These are phyloP conservation scores for Didymella glomerata DNA, from an alignment of 2,329 filamentous ascomycete genomes.

Conservation along the genomic window DNA sequence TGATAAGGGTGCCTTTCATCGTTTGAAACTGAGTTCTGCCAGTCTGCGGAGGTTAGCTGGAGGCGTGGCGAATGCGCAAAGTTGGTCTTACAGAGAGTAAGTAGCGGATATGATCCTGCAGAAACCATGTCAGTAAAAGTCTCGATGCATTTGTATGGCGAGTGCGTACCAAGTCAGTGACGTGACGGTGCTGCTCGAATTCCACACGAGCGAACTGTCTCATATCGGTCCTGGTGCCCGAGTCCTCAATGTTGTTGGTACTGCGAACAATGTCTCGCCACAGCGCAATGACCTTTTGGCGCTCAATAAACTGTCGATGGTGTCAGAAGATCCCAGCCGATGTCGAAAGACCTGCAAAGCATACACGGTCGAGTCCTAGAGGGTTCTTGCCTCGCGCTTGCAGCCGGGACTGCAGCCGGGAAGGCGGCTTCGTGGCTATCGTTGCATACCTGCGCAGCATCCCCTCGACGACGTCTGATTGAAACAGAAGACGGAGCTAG, in stretches of 20 bases:
- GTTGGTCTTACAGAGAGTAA: constrained; percentile 53
- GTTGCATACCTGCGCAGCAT: constrained; percentile 49
- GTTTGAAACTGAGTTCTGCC: constrained; percentile 61
- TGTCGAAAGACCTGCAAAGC: not conserved
- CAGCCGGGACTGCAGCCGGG: constrained; percentile 45
- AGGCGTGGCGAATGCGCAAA: not conserved
- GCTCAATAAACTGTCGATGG: constrained; percentile 57
- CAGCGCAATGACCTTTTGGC: constrained; percentile 56
- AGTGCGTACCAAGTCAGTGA: constrained; percentile 56
- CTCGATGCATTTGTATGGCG: not conserved
- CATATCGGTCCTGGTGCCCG: constrained; percentile 53
- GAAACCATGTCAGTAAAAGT: constrained; percentile 14
- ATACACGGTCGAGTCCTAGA: constrained; percentile 46
- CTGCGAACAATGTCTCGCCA: constrained; percentile 59
- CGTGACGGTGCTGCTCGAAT: constrained; percentile 57
- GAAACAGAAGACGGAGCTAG: not conserved
- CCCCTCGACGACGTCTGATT: constrained; percentile 12
- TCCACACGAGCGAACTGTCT: constrained; percentile 58
- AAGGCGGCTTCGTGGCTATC: constrained; percentile 39
- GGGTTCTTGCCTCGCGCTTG: constrained; percentile 44
- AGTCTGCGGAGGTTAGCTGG: constrained; percentile 39
- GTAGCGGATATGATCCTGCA: constrained; percentile 58
- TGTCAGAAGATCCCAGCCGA: not conserved
- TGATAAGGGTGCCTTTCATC: constrained; percentile 53
- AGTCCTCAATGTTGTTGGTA: constrained; percentile 46